Evolutionary conservation across 768 basidiomycete species (phyloP).

Genomic region (Russula brevipes): DNA sequence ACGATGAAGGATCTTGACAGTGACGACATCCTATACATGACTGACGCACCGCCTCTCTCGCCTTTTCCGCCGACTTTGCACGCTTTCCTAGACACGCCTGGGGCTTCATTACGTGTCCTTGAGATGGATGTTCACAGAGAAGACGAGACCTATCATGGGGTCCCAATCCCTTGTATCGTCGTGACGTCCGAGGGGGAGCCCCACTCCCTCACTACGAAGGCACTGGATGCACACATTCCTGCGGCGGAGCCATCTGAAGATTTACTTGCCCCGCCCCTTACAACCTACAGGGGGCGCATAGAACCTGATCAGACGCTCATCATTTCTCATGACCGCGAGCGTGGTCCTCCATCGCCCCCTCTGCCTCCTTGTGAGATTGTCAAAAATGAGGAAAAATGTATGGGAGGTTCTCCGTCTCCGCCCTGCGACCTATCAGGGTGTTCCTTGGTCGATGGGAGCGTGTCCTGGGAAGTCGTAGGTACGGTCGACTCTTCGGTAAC

Average conservation of each 20-base stretch:
- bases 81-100: conserved; percentile 15
- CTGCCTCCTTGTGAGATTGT: neutral
- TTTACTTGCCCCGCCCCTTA: conserved; percentile 11
- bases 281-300: conserved; percentile 5
- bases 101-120: conserved; percentile 4
- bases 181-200: conserved; percentile 15
- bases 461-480: conserved; percentile 10
- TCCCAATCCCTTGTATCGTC: conserved; percentile 21
- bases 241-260: neutral
- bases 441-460: neutral
- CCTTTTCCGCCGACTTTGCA: conserved; percentile 17
- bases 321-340: neutral
- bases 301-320: neutral
- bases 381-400: neutral
- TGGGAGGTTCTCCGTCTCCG: neutral
- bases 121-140: conserved; percentile 21
- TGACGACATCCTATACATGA: conserved; percentile 19
- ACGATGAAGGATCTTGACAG: conserved; percentile 17
- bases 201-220: neutral
- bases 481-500: neutral
- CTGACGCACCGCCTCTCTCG: conserved; percentile 3
- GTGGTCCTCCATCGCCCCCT: neutral
- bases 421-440: neutral
- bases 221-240: neutral
- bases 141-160: conserved; percentile 15